Conservation (phyloP, 345 rosid genomes). For the Barbarea vulgaris region DNA sequence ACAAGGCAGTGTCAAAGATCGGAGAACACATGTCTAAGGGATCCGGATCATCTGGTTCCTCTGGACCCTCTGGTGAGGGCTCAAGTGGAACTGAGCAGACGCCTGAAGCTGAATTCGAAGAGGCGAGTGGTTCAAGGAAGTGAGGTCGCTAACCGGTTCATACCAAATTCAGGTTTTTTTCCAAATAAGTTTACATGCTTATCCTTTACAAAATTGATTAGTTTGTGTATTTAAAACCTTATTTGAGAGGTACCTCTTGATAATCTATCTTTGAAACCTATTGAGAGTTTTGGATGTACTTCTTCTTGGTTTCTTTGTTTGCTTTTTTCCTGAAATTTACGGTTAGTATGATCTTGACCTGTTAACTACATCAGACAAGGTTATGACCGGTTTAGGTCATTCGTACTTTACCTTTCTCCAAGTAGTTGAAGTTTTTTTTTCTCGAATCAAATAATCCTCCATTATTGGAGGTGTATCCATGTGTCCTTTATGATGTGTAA, state of each 20-base stretch:
- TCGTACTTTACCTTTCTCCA: neutral
- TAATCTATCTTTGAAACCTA: constrained; percentile 19
- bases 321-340: constrained; percentile 16
- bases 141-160: constrained; percentile 28
- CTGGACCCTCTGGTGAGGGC: constrained; percentile 38
- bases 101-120: constrained; percentile 63
- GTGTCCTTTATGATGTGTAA: neutral
- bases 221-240: constrained; percentile 27
- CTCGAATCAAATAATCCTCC: neutral
- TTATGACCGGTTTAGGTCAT: neutral
- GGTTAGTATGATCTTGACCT: constrained; percentile 23
- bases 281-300: constrained; percentile 19
- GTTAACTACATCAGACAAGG: neutral
- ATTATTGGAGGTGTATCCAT: neutral
- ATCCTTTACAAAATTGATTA: constrained; percentile 32
- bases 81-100: constrained; percentile 49
- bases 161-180: constrained; percentile 16
- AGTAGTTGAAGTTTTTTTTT: neutral
- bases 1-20: constrained; percentile 61
- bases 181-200: constrained; percentile 33
- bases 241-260: constrained; percentile 12
- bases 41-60: constrained; percentile 33
- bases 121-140: constrained; percentile 46
- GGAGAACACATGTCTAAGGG: constrained; percentile 59
- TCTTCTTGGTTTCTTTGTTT: constrained; percentile 7